These are phyloP conservation scores for Inonotus obliquus DNA, from an alignment of 1,284 basidiomycete genomes.

Conservation along the genomic window DNA sequence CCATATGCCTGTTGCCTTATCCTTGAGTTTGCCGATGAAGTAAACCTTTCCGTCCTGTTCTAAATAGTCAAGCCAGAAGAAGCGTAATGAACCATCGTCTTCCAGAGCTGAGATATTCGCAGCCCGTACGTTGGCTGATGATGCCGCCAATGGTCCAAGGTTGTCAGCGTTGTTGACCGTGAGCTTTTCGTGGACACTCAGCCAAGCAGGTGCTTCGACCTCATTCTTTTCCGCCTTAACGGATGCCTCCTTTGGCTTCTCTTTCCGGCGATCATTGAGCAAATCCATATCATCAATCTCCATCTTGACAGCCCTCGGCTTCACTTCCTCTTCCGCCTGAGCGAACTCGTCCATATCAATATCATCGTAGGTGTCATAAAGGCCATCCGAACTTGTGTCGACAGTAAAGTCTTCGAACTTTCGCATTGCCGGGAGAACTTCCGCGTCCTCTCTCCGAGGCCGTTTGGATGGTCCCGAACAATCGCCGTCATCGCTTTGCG, in stretches of 20 bases:
- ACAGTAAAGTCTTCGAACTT: constrained; percentile 56
- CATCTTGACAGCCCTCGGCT: constrained; percentile 26
- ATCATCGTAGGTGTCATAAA: constrained; percentile 32
- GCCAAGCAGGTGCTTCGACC: constrained; percentile 62
- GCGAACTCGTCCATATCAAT: constrained; percentile 56
- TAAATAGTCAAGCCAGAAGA: constrained; percentile 93
- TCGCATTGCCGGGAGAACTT: constrained; percentile 49
- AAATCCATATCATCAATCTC: constrained; percentile 26
- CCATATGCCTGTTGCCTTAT: constrained; percentile 64
- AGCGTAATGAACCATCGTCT: constrained; percentile 76
- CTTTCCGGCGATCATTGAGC: constrained; percentile 10
- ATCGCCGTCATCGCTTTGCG: constrained; percentile 48
- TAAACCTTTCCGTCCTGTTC: constrained; percentile 78
- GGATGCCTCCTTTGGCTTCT: constrained; percentile 22
- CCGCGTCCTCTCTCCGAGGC: constrained; percentile 39
- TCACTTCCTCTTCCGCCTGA: constrained; percentile 35
- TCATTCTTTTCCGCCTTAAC: constrained; percentile 36
- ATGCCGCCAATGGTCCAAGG: constrained; percentile 42
- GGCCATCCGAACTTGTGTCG: constrained; percentile 45
- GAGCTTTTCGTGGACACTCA: constrained; percentile 71
- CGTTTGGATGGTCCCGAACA: constrained; percentile 68
- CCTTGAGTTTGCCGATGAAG: constrained; percentile 86
- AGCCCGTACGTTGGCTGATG: constrained; percentile 39
- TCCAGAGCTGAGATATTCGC: constrained; percentile 59
- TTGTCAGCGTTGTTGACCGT: constrained; percentile 51